Conservation (phyloP, 345 rosid species). For the Aquilaria sinensis region DNA sequence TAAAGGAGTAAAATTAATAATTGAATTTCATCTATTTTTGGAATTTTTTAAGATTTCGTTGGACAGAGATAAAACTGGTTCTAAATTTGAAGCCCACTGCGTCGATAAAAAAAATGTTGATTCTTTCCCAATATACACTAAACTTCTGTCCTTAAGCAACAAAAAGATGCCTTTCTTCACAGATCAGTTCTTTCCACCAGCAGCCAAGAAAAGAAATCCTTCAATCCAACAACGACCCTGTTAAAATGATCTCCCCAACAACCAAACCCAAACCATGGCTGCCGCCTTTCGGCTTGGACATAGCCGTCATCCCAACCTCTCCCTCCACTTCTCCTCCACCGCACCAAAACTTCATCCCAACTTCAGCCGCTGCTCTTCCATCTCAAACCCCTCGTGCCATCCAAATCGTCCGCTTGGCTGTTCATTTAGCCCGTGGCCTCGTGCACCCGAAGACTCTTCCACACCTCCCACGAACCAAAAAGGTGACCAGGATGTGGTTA, state of each 20-base stretch:
- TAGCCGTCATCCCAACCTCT: constrained; percentile 13
- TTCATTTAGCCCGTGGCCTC: constrained; percentile 4
- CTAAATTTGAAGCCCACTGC: too few species aligned
- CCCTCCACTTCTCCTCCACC: constrained; percentile 10
- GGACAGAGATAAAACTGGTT: too few species aligned
- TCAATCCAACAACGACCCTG: too few species aligned
- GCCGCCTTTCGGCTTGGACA: constrained; percentile 25
- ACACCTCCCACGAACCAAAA: constrained; percentile 18
- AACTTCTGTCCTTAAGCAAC: constrained; percentile 23
- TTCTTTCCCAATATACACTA: constrained; percentile 21
- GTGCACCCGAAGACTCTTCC: constrained; percentile 17
- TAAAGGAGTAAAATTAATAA: too few species aligned
- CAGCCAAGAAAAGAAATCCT: background rate
- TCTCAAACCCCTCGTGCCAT: constrained; percentile 3
- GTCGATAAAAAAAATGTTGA: background rate
- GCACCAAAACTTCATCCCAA: constrained; percentile 14
- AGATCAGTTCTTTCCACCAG: constrained; percentile 4
- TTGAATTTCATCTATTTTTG: too few species aligned
- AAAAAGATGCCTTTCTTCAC: constrained; percentile 41
- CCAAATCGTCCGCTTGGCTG: constrained; percentile 8
- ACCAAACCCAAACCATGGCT: constrained; percentile 21
- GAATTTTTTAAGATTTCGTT: too few species aligned
- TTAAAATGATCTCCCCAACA: too few species aligned
- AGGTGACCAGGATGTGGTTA: background rate
- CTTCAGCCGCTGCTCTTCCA: constrained; percentile 5